Percentiles rank a stretch among this genome's conserved stretches.
Conservation (phyloP, 2,329 filamentous ascomycete species). For the Paraphoma chrysanthemicola region DNA sequence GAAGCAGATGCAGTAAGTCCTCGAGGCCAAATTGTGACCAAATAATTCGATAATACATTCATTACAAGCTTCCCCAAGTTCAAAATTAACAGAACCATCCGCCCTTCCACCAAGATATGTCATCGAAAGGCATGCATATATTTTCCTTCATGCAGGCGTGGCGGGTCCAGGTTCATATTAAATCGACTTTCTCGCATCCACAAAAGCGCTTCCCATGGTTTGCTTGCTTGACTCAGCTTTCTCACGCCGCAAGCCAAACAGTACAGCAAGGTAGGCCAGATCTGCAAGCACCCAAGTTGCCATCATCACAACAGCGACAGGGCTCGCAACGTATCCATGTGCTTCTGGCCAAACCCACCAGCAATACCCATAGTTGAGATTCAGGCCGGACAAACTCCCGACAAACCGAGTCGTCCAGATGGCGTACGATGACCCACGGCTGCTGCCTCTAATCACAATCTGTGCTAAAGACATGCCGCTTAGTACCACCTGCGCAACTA, state of each 20-base stretch:
- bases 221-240: conserved; percentile 3
- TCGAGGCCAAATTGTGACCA: too few relatives aligned
- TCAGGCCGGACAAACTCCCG: conserved; percentile 74
- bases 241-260: conserved; percentile 31
- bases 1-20: too few relatives aligned
- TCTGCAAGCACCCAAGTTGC: conserved; percentile 53
- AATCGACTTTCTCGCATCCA: neutral
- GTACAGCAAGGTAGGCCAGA: conserved; percentile 54
- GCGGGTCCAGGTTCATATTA: neutral
- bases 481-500: conserved; percentile 52
- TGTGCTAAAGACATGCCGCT: conserved; percentile 53
- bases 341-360: conserved; percentile 60
- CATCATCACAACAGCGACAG: conserved; percentile 53
- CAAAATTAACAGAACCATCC: too few relatives aligned
- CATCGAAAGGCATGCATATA: neutral
- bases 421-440: conserved; percentile 63
- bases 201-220: neutral
- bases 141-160: neutral
- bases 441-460: conserved; percentile 56
- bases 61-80: too few relatives aligned
- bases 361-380: conserved; percentile 57
- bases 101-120: neutral
- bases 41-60: too few relatives aligned
- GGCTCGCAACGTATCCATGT: conserved; percentile 56
- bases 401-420: conserved; percentile 85